These are phyloP conservation scores for Euryodendron excelsum DNA, from an alignment of 148 eudicot species.

Conservation along the genomic window DNA sequence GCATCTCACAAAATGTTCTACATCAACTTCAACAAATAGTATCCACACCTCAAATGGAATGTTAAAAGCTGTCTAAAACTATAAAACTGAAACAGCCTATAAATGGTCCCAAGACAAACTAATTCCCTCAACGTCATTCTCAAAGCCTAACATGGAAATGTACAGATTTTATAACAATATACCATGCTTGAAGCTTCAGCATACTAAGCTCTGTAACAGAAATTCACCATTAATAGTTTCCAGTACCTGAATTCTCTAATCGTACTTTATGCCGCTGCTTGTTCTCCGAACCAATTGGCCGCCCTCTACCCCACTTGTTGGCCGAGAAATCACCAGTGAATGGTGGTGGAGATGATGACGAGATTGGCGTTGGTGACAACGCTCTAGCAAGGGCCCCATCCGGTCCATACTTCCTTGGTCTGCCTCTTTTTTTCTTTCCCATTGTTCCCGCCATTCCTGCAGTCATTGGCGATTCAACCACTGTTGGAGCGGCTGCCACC, in stretches of 20 bases:
- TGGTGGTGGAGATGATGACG: conserved; percentile 12
- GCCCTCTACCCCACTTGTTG: conserved; percentile 40
- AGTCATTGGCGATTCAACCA: conserved; percentile 25
- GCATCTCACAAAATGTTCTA: neutral
- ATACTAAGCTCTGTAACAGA: conserved; percentile 6
- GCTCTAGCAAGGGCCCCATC: conserved; percentile 34
- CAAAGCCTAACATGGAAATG: neutral
- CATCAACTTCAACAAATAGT: neutral
- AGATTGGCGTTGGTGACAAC: conserved; percentile 36
- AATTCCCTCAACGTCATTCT: neutral
- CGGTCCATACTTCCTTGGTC: conserved; percentile 68
- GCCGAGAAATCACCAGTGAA: conserved; percentile 28
- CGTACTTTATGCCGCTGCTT: conserved; percentile 37
- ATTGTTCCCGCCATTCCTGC: conserved; percentile 22
- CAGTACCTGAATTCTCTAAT: conserved; percentile 43
- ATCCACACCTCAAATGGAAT: neutral
- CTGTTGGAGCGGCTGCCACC: conserved; percentile 23
- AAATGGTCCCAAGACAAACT: neutral
- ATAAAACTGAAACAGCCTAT: neutral
- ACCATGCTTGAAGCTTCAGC: neutral
- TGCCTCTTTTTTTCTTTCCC: conserved; percentile 72
- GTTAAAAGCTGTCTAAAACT: neutral
- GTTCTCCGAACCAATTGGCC: conserved; percentile 32
- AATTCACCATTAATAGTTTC: neutral
- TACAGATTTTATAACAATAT: neutral